These are phyloP conservation scores for Pleurotus salmoneostramineus DNA, from an alignment of 768 basidiomycete genomes.

Conservation along the genomic window DNA sequence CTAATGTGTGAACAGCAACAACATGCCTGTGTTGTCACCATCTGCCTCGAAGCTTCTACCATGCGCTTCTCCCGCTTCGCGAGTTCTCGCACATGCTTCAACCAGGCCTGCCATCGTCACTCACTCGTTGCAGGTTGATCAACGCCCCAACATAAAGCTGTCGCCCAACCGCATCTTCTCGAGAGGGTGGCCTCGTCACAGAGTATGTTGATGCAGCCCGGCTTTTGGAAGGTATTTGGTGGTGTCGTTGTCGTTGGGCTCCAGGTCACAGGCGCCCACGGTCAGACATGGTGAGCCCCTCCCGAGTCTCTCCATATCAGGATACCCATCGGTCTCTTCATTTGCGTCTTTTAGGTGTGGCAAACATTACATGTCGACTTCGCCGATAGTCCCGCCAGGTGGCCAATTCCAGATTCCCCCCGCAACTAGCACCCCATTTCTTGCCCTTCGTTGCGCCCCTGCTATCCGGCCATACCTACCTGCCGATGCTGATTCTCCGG, in stretches of 20 bases:
- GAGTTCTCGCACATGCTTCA: not conserved
- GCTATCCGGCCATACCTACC: constrained; percentile 55
- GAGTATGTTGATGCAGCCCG: not conserved
- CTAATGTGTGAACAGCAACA: not conserved
- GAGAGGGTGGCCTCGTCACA: not conserved
- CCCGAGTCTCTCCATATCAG: not conserved
- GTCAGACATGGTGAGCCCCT: constrained; percentile 3
- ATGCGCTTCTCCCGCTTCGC: not conserved
- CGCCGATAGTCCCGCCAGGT: constrained; percentile 40
- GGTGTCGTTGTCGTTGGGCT: not conserved
- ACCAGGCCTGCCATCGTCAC: not conserved
- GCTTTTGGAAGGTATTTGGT: not conserved
- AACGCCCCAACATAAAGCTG: too few relatives aligned
- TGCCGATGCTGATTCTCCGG: constrained; percentile 38
- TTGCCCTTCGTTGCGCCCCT: constrained; percentile 56
- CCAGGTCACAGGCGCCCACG: not conserved
- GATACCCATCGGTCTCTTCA: not conserved
- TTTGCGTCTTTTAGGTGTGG: constrained; percentile 38
- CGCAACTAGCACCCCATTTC: constrained; percentile 34
- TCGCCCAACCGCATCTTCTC: too few relatives aligned
- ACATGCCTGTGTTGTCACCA: not conserved
- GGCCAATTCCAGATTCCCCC: constrained; percentile 42
- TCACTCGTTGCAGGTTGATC: not conserved
- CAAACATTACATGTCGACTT: constrained; percentile 48
- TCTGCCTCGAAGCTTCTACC: not conserved